Conservation (phyloP, 2,329 filamentous ascomycete species). For the Didymella exigua region DNA sequence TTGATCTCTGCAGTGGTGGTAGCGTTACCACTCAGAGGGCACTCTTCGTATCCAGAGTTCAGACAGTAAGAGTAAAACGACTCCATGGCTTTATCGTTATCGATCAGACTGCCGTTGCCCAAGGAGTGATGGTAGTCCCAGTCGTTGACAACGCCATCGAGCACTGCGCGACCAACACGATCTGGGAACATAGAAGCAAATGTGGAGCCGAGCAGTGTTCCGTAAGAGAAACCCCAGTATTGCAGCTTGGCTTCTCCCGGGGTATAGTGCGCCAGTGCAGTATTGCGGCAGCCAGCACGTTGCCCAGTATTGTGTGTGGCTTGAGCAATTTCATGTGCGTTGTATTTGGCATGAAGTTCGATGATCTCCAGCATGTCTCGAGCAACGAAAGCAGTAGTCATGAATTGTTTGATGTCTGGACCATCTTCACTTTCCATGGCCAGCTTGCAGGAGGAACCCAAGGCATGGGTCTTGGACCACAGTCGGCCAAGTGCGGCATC, state of each 20-base stretch:
- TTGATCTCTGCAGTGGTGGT: conserved; percentile 46
- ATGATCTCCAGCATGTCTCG: conserved; percentile 58
- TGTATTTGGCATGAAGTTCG: conserved; percentile 51
- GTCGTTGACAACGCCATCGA: conserved; percentile 56
- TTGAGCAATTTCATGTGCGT: conserved; percentile 16
- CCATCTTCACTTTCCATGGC: conserved; percentile 32
- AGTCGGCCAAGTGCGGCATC: conserved; percentile 51
- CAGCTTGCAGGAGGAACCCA: conserved; percentile 37
- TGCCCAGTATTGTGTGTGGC: not conserved
- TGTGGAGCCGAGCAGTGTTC: conserved; percentile 50
- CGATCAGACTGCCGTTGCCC: conserved; percentile 50
- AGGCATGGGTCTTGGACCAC: conserved; percentile 51
- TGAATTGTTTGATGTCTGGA: conserved; percentile 50
- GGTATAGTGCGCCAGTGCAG: conserved; percentile 5
- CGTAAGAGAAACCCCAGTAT: conserved; percentile 57
- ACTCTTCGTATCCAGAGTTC: conserved; percentile 48
- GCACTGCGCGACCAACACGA: conserved; percentile 41
- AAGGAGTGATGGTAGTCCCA: conserved; percentile 44
- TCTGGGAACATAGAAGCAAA: conserved; percentile 49
- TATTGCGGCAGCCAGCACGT: not conserved
- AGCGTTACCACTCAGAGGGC: conserved; percentile 47
- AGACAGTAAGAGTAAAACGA: conserved; percentile 55
- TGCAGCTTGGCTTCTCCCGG: conserved; percentile 42
- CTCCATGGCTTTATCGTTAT: conserved; percentile 52
- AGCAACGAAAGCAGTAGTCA: conserved; percentile 55